Base-by-base conservation (phyloP, 805 yeast genomes). In the Hanseniaspora mollemarum region DNA sequence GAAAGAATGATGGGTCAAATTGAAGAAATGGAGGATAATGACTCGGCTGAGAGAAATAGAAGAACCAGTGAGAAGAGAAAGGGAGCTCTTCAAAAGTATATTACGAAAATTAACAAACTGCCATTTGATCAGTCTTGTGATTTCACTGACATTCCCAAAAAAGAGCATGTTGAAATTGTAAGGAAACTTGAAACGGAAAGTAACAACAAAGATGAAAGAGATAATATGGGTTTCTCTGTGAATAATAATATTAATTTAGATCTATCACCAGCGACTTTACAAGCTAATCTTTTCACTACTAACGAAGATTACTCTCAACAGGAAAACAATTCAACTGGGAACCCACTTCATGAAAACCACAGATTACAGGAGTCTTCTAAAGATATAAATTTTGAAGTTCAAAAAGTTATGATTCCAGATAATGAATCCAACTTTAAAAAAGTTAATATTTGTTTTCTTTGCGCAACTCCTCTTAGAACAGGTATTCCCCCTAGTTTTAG, bases 401-500 rank as follows among this genome's bases (percentile, higher is more conserved):
- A 55, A 40, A 53, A 54, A 2, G 56, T 57, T 7, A 38, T 54
- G 25, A 58, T 60, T 8, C 53, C 54, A n/a, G 65, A 62, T 44
- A 60, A 25, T 9, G 6, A 16, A n/a, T 15, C 32, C n/a, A 10
- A 12, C 10, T 36, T 28, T 12, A 40, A 32, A 32, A 46, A 67
- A 31, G 63, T 69, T 10, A 70, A 74, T 3, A 67, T 72, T 1
- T 81, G 96, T 66, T 75, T 75, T 29, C 64, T 82, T 25, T 87
- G 96, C 67, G 88, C 87, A 0, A 73, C 76, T 0, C 73, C 69
- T 2, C 65, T 87, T n/a, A 92, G 92, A 2, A 75, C 71, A 43
- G 95, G 95, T 0, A 75, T 83, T 4, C 83, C 87, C 0, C 67
- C 60, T 0, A 75, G 70, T 16, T 76, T 73, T 55, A 59, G 59